Base-by-base conservation (phyloP, 2,329 filamentous ascomycete species). In the Chaetomium strumarium region DNA sequence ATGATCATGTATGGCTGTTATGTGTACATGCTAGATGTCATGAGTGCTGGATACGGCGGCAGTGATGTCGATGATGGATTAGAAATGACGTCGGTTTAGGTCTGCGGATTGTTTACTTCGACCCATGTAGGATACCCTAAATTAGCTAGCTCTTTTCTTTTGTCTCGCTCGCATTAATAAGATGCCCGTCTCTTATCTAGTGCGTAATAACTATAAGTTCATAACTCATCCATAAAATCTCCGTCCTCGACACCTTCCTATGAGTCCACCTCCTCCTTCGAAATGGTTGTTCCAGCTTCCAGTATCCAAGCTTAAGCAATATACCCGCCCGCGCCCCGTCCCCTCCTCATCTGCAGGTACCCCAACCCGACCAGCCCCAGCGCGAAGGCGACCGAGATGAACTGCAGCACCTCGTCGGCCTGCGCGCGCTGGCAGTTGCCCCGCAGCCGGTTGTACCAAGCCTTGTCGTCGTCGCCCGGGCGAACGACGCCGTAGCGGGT, bases 391-490 rank as follows among this genome's bases (percentile, higher is more conserved):
- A 59, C 57, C 13, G 49, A 49, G 29, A 62, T 34, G 24, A 62
- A 62, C 52, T 59, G 55, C 17, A 62, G 31, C 3, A 55, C 33
- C 52, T 61, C 52, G 34, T 37, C 34, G 8, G 34, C 34, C 13
- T 13, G 14, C 13, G 34, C 34, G 8, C 56, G 60, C 30, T 55
- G 46, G 49, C 60, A 62, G 50, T 53, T 57, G 19, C 36, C 38
- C 12, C 34, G 47, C n/a, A 62, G 51, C 53, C 33, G 34, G 36
- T 14, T 17, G 17, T 30, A 44, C 12, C 44, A n/a, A 5, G 19
- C 29, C 13, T 46, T 7, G 3, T 6, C 14, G 16, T 19, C 29
- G 40, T 50, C 40, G 13, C 16, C 14, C 33, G 34, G 34, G 8
- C 16, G n/a, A 4, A 3, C 3, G 33, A 58, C 46, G n/a, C 57